These are phyloP conservation scores for Casuarina equisetifolia DNA, from an alignment of 306 rosid species.

Conservation along the genomic window DNA sequence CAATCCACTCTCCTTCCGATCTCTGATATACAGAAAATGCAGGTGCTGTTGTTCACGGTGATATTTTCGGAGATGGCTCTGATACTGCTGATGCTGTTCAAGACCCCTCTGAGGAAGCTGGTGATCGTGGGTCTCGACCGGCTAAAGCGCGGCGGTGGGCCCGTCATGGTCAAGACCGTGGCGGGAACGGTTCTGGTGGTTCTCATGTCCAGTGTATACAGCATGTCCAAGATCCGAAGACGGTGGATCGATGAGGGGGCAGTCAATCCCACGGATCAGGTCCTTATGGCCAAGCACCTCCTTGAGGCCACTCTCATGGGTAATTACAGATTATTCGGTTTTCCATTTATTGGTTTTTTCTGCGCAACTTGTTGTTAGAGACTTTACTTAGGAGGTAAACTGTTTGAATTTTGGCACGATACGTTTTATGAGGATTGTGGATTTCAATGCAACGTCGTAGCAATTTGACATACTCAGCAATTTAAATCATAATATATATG, in stretches of 20 bases:
- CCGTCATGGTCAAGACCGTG: conserved; percentile 72
- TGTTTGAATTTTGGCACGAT: not conserved
- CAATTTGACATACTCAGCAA: no score
- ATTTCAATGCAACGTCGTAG: no score
- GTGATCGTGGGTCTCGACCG: conserved; percentile 73
- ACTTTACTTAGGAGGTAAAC: no score
- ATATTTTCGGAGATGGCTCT: conserved; percentile 60
- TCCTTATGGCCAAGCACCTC: conserved; percentile 79
- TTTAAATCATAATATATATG: no score
- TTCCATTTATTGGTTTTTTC: not conserved
- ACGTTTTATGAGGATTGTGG: no score
- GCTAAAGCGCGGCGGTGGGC: conserved; percentile 80
- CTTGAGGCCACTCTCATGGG: conserved; percentile 95
- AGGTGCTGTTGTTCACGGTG: conserved; percentile 58
- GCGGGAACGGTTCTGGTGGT: conserved; percentile 57
- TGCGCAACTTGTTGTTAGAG: no score
- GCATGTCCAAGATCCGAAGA: conserved; percentile 57
- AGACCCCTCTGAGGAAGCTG: conserved; percentile 80
- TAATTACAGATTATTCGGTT: conserved; percentile 8
- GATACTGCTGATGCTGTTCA: conserved; percentile 59
- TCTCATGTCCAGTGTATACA: conserved; percentile 50
- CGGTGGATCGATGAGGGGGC: conserved; percentile 61
- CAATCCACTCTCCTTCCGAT: not conserved
- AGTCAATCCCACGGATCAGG: conserved; percentile 86
- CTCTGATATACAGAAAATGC: conserved; percentile 45